A percentile compares a stretch with the other conserved stretches of the same genome.
Evolutionary conservation across 78 protist genomes (phyloP).

Genomic region (Dictyostelium discoideum): dicty_2.7 NC_007089.4:2639001-2639500

Average conservation of each 20-base stretch:
- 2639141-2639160: slow-evolving; percentile 67
- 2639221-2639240: slow-evolving; percentile 11
- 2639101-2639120: neutral
- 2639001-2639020: neutral
- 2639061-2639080: neutral
- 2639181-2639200: slow-evolving; percentile 60
- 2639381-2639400: slow-evolving; percentile 6
- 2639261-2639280: slow-evolving; percentile 59
- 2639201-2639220: slow-evolving; percentile 44
- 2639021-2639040: neutral
- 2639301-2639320: slow-evolving; percentile 78
- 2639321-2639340: slow-evolving; percentile 88
- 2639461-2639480: slow-evolving; percentile 88
- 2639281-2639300: slow-evolving; percentile 72
- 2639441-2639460: slow-evolving; percentile 93
- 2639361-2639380: slow-evolving; percentile 45
- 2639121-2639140: slow-evolving; percentile 8
- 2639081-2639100: slow-evolving; percentile 35
- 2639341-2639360: slow-evolving; percentile 70
- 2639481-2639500: slow-evolving; percentile 90
- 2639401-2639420: slow-evolving; percentile 85
- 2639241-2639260: slow-evolving; percentile 49
- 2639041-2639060: neutral
- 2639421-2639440: slow-evolving; percentile 91
- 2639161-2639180: slow-evolving; percentile 58